Base-by-base conservation (phyloP, 345 rosid genomes). In the Euphorbia lathyris region DNA sequence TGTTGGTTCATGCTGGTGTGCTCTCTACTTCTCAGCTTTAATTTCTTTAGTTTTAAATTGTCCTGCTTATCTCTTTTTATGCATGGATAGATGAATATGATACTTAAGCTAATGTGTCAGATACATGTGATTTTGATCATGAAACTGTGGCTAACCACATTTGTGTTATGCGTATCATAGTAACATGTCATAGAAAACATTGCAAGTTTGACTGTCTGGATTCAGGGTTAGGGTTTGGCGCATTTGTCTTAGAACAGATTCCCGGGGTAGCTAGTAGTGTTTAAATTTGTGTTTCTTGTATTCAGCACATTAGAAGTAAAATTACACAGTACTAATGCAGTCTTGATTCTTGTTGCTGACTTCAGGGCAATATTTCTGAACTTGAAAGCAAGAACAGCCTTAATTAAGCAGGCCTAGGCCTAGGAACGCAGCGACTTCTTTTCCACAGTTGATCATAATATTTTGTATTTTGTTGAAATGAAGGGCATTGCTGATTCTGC, bases 301-400 rank as follows among this genome's bases (percentile, higher is more conserved):
- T 47, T 14, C 0, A 47, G n/a, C n/a, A 47, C 52, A 47, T 14
- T 47, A 13, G 4, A 47, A 47, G 52, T 13, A 47, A 47, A 25
- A 12, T 53, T 14, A 3, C 26, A 16, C 14, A 47, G 27, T 52
- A 45, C 8, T 67, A 64, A 70, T 57, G 16, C 30, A 25, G 7
- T 29, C 4, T 52, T n/a, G 9, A 20, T 12, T 68, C 55, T 71
- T 63, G 20, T 50, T 62, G 36, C 11, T 34, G 70, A 42, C 40
- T 76, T 51, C 83, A 93, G 97, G 97, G 84, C 74, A 60, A 91
- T 93, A 77, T 91, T 91, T 79, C 74, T 91, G 73, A 93, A 89
- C 65, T 80, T 93, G 83, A 89, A 89, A 83, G 93, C 97, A 53
- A 83, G 94, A 74, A 81, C 92, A 3, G 83, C 73, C 19, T 72